Evolutionary conservation across 164 flowering plant species (phyloP).

Genomic region (Kingdonia uniflora): DNA sequence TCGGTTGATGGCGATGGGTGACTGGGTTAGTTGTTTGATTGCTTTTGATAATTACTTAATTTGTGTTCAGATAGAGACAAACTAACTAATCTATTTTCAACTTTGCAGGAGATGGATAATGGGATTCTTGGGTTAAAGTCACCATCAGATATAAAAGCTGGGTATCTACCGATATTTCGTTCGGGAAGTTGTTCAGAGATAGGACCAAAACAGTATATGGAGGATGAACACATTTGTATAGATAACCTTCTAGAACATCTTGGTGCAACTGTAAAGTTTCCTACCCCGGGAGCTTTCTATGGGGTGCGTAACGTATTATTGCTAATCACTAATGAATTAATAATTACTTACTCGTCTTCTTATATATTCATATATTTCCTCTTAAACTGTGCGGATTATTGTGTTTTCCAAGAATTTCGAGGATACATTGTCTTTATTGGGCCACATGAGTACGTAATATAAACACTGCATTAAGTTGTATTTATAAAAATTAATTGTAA

Average conservation of each 20-base stretch:
- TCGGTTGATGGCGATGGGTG: slow-evolving; percentile 15
- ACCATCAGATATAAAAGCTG: slow-evolving; percentile 35
- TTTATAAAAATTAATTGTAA: too few species aligned
- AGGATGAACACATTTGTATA: slow-evolving; percentile 78
- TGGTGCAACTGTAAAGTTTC: slow-evolving; percentile 29
- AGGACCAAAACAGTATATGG: slow-evolving; percentile 85
- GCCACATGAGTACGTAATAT: too few species aligned
- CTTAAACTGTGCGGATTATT: neutral
- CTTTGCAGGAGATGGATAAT: slow-evolving; percentile 40
- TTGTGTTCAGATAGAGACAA: neutral
- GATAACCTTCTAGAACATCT: slow-evolving; percentile 63
- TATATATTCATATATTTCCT: neutral
- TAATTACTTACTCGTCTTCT: neutral
- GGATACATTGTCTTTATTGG: too few species aligned
- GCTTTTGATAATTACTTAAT: neutral
- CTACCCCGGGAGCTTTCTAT: slow-evolving; percentile 84
- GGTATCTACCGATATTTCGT: slow-evolving; percentile 51
- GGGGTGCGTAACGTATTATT: slow-evolving; percentile 50
- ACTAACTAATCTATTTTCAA: neutral
- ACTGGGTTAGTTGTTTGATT: slow-evolving; percentile 19
- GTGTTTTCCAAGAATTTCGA: too few species aligned
- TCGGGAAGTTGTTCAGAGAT: slow-evolving; percentile 90
- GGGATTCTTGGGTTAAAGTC: slow-evolving; percentile 21
- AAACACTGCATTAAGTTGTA: too few species aligned
- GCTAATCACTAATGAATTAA: neutral